Evolutionary conservation across 768 basidiomycete genomes (phyloP), one percentile per base, ranked within the genome.

Genomic region (Zangia roseola): DNA sequence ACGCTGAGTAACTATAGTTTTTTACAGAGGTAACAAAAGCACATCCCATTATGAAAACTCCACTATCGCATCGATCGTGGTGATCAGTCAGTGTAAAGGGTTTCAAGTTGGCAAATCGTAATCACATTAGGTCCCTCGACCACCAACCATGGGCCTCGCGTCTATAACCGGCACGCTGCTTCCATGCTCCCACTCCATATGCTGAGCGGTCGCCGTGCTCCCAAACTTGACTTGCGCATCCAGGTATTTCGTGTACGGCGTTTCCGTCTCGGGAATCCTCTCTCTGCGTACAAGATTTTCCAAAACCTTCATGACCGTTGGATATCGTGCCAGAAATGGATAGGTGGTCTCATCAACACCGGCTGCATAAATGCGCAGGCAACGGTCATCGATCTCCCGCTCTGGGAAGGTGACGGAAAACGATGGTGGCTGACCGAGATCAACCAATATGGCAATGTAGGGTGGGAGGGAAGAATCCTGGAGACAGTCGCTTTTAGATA

Each of bases 401-500:
- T 24, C 30, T 0, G 48, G 36, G 4, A 49, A 58, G 0, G 49
- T 57, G 13, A 38, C 40, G 1, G 40, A 46, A 38, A 56, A 47
- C 7, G 20, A 23, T 0, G 34, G 16, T 10, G 30, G 31, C 16
- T 28, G 37, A 0, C 47, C 43, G 5, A 56, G 45, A 20, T 56
- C 54, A 6, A 45, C 50, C 46, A 60, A 13, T 31, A 53, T 46
- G 8, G 41, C 44, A 7, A 60, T 57, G 24, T 53, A 47, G 2
- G 47, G 51, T 2, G 24, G 36, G 9, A 35, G 25, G 4, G 10
- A 6, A 0, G 23, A 6, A 26, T 31, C 45, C 2, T 5, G 0
- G 10, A 1, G 9, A 17, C 23, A 17, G 25, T 8, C 34, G 1
- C 12, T 7, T 5, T 26, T 23, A 3, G 28, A 12, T 1, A 48